A percentile compares a stretch with the other conserved stretches of the same genome.
phyloP scores from a whole-genome alignment of 2,329 filamentous ascomycete genomes.

The Calonectria hongkongensis region DNA sequence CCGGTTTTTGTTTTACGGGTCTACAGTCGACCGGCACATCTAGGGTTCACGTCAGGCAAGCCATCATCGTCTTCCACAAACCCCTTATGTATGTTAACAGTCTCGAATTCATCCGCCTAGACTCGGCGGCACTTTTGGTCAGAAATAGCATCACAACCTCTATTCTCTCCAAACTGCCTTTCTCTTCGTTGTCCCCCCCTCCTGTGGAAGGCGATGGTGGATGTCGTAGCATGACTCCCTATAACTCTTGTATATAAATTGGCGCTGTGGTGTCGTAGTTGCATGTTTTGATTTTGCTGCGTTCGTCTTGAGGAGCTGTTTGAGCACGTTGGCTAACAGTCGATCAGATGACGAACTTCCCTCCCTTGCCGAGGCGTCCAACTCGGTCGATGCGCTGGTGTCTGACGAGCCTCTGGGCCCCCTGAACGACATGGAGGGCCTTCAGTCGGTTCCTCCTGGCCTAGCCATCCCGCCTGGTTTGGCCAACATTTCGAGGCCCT shows the following conservation, averaged over 20 bases:
- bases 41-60: slow-evolving; percentile 73
- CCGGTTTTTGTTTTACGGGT: slow-evolving; percentile 45
- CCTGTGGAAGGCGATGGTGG: slow-evolving; percentile 78
- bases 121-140: slow-evolving; percentile 61
- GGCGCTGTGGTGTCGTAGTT: slow-evolving; percentile 56
- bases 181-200: slow-evolving; percentile 58
- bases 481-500: slow-evolving; percentile 46
- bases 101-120: slow-evolving; percentile 58
- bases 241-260: slow-evolving; percentile 66
- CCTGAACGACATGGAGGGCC: slow-evolving; percentile 41
- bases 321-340: slow-evolving; percentile 64
- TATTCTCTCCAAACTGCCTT: slow-evolving; percentile 60
- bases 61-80: slow-evolving; percentile 82
- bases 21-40: slow-evolving; percentile 46
- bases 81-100: slow-evolving; percentile 80
- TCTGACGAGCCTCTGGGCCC: slow-evolving; percentile 69
- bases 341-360: slow-evolving; percentile 77
- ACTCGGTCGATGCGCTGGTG: slow-evolving; percentile 81
- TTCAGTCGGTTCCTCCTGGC: slow-evolving; percentile 58
- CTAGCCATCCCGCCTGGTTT: slow-evolving; percentile 52
- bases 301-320: slow-evolving; percentile 45
- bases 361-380: slow-evolving; percentile 76
- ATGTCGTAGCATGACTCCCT: slow-evolving; percentile 71
- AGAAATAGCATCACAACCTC: slow-evolving; percentile 64
- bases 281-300: slow-evolving; percentile 50